Evolutionary conservation across 2,329 filamentous ascomycete genomes (phyloP), one percentile per base, ranked within the genome.

Genomic region (Paecilomyces niveus): DNA sequence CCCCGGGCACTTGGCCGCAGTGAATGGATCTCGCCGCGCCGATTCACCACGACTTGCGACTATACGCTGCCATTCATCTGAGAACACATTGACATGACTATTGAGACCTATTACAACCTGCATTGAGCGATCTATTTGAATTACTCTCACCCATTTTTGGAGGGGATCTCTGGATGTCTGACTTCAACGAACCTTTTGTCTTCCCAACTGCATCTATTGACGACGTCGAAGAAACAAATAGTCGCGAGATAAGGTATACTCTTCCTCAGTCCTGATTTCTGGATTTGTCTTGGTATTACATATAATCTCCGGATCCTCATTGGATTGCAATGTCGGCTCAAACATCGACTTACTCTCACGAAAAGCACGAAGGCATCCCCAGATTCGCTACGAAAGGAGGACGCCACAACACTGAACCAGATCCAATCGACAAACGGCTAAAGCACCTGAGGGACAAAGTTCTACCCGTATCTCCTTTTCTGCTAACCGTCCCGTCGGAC

Each of bases 401-500:
- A 51, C 58, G 62, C 53, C 57, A 55, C 60, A 59, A 64, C 49
- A 58, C 65, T 3, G 70, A 70, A 54, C 67, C 68, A 49, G 65
- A 69, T 57, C 64, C 62, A 32, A 63, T 76, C 57, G 69, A 75
- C 62, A 64, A 63, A 54, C 74, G 72, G 64, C 66, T 79, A 51
- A 69, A 74, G 59, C 69, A 66, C 49, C 70, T 79, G 49, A 74
- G 68, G 56, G 72, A 77, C 61, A 67, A 74, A 57, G 69, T 78
- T 33, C 72, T 80, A 54, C 77, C 77, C 22, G 63, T 70, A 54
- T 72, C 77, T 54, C 77, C 77, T 49, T 79, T 78, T 61, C 72
- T 79, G 55, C 71, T 80, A 60, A 78, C 76, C 35, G 70, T 79
- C 57, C 77, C 77, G 33, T 76, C 76, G 33, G 76, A 78, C 68